phyloP scores from a whole-genome alignment of 345 rosid genomes.

The Corchorus capsularis region DNA sequence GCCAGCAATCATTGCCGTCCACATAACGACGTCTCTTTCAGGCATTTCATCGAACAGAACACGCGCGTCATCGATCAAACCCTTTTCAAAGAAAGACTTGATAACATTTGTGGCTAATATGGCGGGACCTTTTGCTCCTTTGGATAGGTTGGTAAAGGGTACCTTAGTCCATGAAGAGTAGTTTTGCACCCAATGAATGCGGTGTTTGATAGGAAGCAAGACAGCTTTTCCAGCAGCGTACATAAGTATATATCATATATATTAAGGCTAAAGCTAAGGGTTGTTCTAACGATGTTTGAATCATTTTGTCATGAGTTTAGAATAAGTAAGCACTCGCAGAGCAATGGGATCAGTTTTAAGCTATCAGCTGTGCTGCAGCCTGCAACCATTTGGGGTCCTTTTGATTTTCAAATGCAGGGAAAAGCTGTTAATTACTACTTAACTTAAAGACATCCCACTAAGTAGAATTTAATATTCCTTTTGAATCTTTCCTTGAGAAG shows the following conservation, averaged over 20 bases:
- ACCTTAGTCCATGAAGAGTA: conserved; percentile 22
- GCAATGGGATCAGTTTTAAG: neutral
- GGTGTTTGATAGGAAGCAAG: conserved; percentile 33
- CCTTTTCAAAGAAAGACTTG: conserved; percentile 47
- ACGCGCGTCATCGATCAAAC: conserved; percentile 47
- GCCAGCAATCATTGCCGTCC: conserved; percentile 71
- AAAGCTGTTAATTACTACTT: neutral
- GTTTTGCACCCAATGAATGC: conserved; percentile 43
- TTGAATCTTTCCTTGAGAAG: no score
- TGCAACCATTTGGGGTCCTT: neutral
- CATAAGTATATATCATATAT: neutral
- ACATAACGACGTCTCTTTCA: conserved; percentile 67
- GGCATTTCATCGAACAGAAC: conserved; percentile 72
- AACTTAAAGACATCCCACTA: neutral
- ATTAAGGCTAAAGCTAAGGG: neutral
- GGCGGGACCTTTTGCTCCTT: conserved; percentile 48
- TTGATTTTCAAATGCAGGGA: neutral
- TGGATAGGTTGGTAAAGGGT: conserved; percentile 3
- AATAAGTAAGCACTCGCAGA: neutral
- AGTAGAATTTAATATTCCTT: neutral
- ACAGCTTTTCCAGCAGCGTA: conserved; percentile 3
- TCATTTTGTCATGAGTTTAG: neutral
- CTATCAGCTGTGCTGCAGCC: neutral
- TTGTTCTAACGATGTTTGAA: neutral
- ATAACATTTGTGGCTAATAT: conserved; percentile 71